Base-by-base conservation (phyloP, 1,139 yeast species). In the Barnettozyma hawaiiensis region DNA sequence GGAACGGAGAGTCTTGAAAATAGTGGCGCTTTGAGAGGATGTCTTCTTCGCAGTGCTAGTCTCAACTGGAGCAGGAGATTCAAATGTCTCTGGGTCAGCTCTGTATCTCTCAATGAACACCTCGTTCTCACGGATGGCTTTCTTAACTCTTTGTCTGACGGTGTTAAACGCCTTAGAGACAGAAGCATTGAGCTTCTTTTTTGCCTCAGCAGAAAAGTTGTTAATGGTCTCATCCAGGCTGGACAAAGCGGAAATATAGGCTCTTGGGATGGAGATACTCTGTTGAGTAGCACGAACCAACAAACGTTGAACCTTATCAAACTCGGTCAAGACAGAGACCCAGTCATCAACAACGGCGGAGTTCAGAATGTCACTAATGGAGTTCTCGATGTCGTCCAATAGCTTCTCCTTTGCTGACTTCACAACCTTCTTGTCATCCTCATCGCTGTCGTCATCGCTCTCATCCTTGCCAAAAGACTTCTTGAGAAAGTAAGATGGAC, bases 371-470 rank as follows among this genome's bases (percentile, higher is more conserved):
- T 78, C 71, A 59, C 78, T 84, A 57, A 83, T 76, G 33, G 78
- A 67, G 29, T 73, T 72, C 55, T 78, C 82, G 69, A 92, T 76
- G 64, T 92, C 98, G 62, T 89, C 97, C 53, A 87, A 63, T 49
- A 90, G 73, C 68, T 90, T 94, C 54, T 90, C 97, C 68, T 85
- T 87, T 45, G 97, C 96, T 47, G 94, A 81, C 67, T 85, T 90
- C 55, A 92, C 97, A 39, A 89, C 87, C 58, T 83, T 85, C 64
- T 81, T 83, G 51, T 78, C 67, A 27, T 60, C 69, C 40, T 67
- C 76, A 39, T 69, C 75, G 44, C 69, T 67, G 29, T 66, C 73
- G 24, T 63, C 66, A 32, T 63, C 69, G 41, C 64, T 68, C 36
- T 62, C 64, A 31, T 59, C 64, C 23, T 44, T 44, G 29, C 23